phyloP scores from a whole-genome alignment of 2,329 filamentous ascomycete genomes.

The Calonectria ilicicola region DNA sequence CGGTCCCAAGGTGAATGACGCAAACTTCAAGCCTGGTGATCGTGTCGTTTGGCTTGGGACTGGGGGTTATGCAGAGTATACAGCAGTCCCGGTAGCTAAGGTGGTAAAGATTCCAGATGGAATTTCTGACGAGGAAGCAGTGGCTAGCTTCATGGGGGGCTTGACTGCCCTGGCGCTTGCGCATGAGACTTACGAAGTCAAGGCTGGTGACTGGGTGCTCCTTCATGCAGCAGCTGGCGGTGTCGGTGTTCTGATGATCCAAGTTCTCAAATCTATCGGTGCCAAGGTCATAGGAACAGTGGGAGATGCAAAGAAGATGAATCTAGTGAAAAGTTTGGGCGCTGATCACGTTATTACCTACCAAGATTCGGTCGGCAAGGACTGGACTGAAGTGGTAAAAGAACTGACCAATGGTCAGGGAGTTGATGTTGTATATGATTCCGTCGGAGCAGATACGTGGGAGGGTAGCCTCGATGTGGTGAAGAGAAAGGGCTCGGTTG shows the following conservation, averaged over 20 bases:
- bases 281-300: background rate
- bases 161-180: background rate
- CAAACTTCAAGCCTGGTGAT: background rate
- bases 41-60: background rate
- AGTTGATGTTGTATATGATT: background rate
- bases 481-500: background rate
- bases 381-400: background rate
- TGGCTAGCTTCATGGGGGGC: background rate
- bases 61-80: background rate
- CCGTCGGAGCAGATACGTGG: background rate
- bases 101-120: background rate
- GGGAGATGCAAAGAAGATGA: background rate
- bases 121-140: background rate
- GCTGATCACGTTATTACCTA: background rate
- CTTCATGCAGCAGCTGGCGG: background rate
- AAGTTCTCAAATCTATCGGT: background rate
- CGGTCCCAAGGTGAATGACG: background rate
- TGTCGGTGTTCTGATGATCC: background rate
- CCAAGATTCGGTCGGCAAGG: background rate
- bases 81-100: background rate
- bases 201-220: background rate
- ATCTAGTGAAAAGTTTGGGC: background rate
- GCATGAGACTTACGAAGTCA: background rate
- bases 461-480: background rate
- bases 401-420: background rate